Conservation (phyloP, 2,329 filamentous ascomycete species). For the Apiospora saccharicola region DNA sequence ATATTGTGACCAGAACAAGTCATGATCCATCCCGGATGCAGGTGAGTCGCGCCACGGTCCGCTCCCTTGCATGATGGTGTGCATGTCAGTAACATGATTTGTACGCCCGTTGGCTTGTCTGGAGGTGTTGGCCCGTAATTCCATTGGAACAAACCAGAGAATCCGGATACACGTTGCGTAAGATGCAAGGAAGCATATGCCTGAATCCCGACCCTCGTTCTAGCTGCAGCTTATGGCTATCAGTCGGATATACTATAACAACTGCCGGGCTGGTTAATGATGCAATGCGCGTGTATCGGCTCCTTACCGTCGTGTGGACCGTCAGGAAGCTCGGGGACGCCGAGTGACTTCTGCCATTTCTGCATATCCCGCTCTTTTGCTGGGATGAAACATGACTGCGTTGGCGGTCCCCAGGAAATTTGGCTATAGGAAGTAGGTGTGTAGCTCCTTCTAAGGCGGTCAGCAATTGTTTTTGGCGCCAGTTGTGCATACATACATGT, state of each 20-base stretch:
- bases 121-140: background rate
- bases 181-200: background rate
- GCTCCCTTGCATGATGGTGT: background rate
- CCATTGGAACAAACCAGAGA: background rate
- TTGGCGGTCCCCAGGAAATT: background rate
- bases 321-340: background rate
- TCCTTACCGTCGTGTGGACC: background rate
- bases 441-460: background rate
- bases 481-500: background rate
- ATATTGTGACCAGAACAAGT: background rate
- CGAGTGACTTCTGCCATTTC: background rate
- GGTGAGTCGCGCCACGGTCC: background rate
- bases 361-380: conserved; percentile 3
- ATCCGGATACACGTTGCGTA: background rate
- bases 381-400: background rate
- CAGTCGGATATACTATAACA: background rate
- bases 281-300: background rate
- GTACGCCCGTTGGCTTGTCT: background rate
- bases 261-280: background rate
- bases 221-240: background rate
- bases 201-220: background rate
- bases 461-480: background rate
- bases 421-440: background rate
- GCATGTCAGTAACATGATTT: background rate
- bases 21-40: background rate